Base-by-base conservation (phyloP, 169 alveolate species). In the Babesia divergens region DNA sequence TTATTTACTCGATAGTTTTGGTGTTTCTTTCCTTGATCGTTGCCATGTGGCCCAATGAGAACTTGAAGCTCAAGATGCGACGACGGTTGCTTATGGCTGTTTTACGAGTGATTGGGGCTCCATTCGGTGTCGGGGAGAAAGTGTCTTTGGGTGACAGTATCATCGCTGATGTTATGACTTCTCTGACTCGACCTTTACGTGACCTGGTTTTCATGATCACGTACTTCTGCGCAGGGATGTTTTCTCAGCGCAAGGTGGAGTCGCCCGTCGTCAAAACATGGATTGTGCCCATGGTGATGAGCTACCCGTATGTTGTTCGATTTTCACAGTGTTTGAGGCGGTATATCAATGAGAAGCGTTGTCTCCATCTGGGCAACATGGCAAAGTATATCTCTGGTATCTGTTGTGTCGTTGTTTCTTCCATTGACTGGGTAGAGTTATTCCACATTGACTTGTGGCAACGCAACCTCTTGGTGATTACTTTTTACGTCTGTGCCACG, bases 321-420 rank as follows among this genome's bases (percentile, higher is more conserved):
- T 83, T 91, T 31, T 88, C 85, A 38, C 96, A 92, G 74, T 91
- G 95, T 59, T 50, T 91, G 35, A 80, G 89, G 60, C 74, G 96
- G 83, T 74, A 74, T 37, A 24, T 50, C 29, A 74, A 65, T 31
- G 81, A 82, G 68, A 49, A 55, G 28, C 62, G 68, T 42, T 50
- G 65, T 65, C 32, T 72, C 13, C 82, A 65, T 62, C 16, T 74
- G 13, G 82, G 84, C 0, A 65, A 66, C 69, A 65, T 40, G 85
- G 50, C 52, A 8, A 42, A 56, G 66, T 53, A 42, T 52, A 37
- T 44, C 16, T 56, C 71, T 11, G 65, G 38, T 28, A 58, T n/a
- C 14, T 55, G 26, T 9, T 74, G 81, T 35, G 80, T 85, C 51
- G 52, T 51, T 9, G 65, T 76, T 26, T 86, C 64, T 29, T 56